Evolutionary conservation across 495 filamentous ascomycete species (phyloP), one percentile per base, ranked within the genome.

Genomic region (Neurospora sp.): DNA sequence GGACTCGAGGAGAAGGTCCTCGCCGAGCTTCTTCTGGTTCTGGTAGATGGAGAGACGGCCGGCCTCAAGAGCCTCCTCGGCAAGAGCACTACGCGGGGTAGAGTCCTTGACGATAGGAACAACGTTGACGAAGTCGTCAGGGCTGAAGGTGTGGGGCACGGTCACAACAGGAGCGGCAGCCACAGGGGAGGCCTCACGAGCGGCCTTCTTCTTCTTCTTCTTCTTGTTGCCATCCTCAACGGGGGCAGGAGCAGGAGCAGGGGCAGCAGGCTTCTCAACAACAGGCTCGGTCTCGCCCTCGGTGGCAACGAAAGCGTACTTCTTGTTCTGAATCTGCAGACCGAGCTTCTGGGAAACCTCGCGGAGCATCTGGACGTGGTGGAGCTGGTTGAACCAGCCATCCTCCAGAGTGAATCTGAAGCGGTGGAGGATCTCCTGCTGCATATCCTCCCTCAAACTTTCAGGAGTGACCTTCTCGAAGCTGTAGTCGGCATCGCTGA

Each of bases 31-130:
- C 84, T 94, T 94, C 83, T 98, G 92, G 78, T 93, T 91, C 79
- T 98, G 94, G 81, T 93, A 90, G 77, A 99, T 90, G 45, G 94
- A 97, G 77, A 98, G 94, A 44, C 94, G 92, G 22, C 96, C 96
- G 69, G 94, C 96, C 82, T 98, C 96, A 70, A 98, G 83, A 37
- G 96, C 94, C 80, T 99, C 96, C 80, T 98, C 96, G 2, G 96
- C 96, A 70, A 99, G 87, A 38, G 92, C 85, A 77, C 94, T 97
- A 76, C 90, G 88, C 44, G 94, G 94, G 71, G 92, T 90, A 18
- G 94, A 93, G 80, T 98, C 95, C 85, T 97, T 98, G 78, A 98
- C 89, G 69, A 98, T 82, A 7, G 96, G 96, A 39, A 97, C 92
- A 72, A 98, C 85, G 80, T 97, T 98, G 73, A 94, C 81, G 75